A percentile compares a stretch with the other conserved stretches of the same genome.
Conservation (phyloP, 208 protist genomes). For the Acanthamoeba rhysodes region DNA sequence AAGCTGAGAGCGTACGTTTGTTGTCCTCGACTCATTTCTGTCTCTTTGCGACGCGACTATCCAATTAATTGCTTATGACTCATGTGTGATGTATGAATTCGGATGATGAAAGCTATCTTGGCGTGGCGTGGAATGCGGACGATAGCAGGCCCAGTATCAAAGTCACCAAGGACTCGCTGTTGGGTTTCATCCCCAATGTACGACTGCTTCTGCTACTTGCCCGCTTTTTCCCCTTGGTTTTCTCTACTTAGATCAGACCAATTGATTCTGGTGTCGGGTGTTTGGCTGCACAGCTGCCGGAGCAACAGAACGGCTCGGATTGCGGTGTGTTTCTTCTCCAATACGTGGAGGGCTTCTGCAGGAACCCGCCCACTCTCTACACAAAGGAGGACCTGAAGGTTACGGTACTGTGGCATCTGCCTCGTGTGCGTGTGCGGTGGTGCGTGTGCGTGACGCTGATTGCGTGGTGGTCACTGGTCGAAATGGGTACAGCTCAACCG, state of each 20-base stretch:
- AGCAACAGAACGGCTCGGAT: conserved; percentile 39
- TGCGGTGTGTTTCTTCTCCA: conserved; percentile 38
- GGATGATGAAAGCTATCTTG: not conserved
- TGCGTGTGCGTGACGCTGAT: not conserved
- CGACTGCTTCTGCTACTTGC: not conserved
- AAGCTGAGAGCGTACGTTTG: not conserved
- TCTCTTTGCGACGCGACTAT: not conserved
- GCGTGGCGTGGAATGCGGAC: not conserved
- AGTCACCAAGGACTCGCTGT: not conserved
- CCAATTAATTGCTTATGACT: no score
- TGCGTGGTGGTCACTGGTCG: not conserved
- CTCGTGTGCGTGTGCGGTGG: not conserved
- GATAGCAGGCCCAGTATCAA: not conserved
- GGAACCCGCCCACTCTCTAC: not conserved
- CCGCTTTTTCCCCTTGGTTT: not conserved
- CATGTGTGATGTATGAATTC: no score
- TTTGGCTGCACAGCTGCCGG: not conserved
- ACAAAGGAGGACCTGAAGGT: not conserved
- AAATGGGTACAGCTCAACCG: not conserved
- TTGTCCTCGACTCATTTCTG: not conserved
- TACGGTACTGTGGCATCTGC: not conserved
- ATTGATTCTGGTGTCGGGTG: not conserved
- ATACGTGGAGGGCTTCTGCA: conserved; percentile 27
- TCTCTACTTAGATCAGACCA: not conserved
- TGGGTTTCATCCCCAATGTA: not conserved